Base-by-base conservation (phyloP, 202 grass and related monocot species). In the Sporobolus alterniflorus region DNA sequence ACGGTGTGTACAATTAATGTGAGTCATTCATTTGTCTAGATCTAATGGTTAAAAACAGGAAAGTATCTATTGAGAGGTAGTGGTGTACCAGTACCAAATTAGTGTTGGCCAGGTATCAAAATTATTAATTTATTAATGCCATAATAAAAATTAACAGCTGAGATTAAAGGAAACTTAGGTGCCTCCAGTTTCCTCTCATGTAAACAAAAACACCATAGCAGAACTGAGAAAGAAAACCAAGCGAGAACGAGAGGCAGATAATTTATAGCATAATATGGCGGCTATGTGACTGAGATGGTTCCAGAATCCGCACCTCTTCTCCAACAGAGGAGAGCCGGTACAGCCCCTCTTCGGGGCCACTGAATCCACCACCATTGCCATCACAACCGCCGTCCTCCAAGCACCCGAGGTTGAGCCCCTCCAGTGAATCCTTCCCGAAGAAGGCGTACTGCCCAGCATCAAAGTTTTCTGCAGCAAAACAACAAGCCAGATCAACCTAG, bases 371-470 rank as follows among this genome's bases (percentile, higher is more conserved):
- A 30, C 77, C 82, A 90, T 92, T 88, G 70, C 11, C 59, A 65
- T 82, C 71, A 16, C 76, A 68, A 26, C 48, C 49, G 36, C 66
- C 83, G 33, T 87, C 91, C 73, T 94, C 94, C 75, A 97, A 90
- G 28, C 91, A 81, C n/a, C 91, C 80, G 41, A 94, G 79, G 40
- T 94, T 89, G 49, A 90, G 73, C 51, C 90, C 94, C 67, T 90
- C 94, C 33, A 86, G 79, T 50, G 80, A 73, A 34, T 88, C 85
- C 86, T 92, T 97, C 10, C 89, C 89, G 48, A 97, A 97, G 75
- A 97, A 97, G 70, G 82, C 94, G 54, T 97, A 97, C 86, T 88
- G 92, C 54, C 84, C 88, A 41, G 94, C 94, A 56, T 97, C 94
- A 77, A 97, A 97, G 64, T 88, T 92, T 48, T 82, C 94, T 97